Evolutionary conservation across 805 yeast genomes (phyloP).

Genomic region (Saturnispora dispora): DNA sequence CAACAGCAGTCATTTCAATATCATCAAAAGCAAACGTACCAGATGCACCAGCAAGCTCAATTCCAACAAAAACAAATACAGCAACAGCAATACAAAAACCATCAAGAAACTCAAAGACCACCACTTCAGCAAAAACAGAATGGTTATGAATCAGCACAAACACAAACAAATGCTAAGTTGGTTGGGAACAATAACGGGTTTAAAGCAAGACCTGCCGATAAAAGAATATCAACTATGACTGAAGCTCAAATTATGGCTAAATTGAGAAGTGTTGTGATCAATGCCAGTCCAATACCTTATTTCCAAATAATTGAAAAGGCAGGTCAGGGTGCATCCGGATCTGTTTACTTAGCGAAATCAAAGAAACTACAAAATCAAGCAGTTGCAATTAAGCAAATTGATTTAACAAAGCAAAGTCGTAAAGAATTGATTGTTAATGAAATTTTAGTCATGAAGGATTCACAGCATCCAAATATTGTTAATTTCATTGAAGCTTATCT

Average conservation of each 20-base stretch:
- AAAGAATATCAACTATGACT: constrained; percentile 55
- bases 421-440: constrained; percentile 94
- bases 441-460: constrained; percentile 92
- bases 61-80: constrained; percentile 31
- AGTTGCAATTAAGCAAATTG: constrained; percentile 97
- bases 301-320: constrained; percentile 74
- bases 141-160: constrained; percentile 22
- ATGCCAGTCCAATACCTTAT: constrained; percentile 76
- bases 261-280: constrained; percentile 71
- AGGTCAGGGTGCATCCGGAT: constrained; percentile 98
- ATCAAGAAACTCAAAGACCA: constrained; percentile 7
- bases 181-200: constrained; percentile 3
- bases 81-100: constrained; percentile 12
- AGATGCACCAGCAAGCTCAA: constrained; percentile 21
- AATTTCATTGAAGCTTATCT: constrained; percentile 88
- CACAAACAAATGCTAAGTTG: constrained; percentile 18
- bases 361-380: constrained; percentile 41
- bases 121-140: constrained; percentile 31
- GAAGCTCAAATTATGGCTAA: constrained; percentile 82
- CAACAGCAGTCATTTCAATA: constrained; percentile 13
- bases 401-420: constrained; percentile 80
- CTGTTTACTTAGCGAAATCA: constrained; percentile 79
- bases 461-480: constrained; percentile 90
- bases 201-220: constrained; percentile 29
- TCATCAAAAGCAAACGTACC: constrained; percentile 4